Evolutionary conservation across 441 rosid genomes (phyloP), one percentile per base, ranked within the genome.

Genomic region (Corymbia calophylla): DNA sequence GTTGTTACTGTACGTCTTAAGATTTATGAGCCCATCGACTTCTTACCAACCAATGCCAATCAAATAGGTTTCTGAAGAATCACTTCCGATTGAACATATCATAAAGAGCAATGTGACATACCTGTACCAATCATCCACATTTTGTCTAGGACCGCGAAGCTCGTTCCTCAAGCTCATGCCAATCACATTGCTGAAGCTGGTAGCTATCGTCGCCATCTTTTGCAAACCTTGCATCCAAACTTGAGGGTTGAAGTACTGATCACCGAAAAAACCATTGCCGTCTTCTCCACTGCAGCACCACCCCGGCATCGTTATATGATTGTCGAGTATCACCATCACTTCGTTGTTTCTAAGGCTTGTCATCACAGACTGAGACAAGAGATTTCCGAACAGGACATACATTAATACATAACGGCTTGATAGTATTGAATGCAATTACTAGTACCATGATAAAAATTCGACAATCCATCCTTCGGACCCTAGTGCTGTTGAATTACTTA

Each of bases 131-230:
- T 86, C 87, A 27, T 53, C 21, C 70, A 44, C 16, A 77, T 87
- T 87, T 66, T 89, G 88, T 39, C 56, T 53, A 5, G 86, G 70
- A 16, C 88, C 90, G 3, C 90, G 90, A 23, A 89, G 90, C 85
- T 89, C 86, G 84, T 89, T 89, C 85, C 90, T 86, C 29, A 89
- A 31, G 88, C 88, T 89, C 88, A 89, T 87, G 39, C 90, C 90
- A 49, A 89, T 58, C 86, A 89, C 90, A 39, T 89, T 89, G n/a
- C n/a, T 8, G 29, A 55, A 77, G 10, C 86, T 54, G 31, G 53
- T 73, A 49, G 87, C 87, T 14, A 87, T 18, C 10, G 51, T 87
- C 86, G 88, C 90, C 90, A 89, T 89, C 53, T 87, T 87, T 6
- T 77, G 77, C 68, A 89, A 21, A 60, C 90, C 90, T 48, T 87